Percentiles rank a stretch among this genome's conserved stretches.
Conservation (phyloP, 2,329 filamentous ascomycete species). For the Hirsutella rhossiliensis region DNA sequence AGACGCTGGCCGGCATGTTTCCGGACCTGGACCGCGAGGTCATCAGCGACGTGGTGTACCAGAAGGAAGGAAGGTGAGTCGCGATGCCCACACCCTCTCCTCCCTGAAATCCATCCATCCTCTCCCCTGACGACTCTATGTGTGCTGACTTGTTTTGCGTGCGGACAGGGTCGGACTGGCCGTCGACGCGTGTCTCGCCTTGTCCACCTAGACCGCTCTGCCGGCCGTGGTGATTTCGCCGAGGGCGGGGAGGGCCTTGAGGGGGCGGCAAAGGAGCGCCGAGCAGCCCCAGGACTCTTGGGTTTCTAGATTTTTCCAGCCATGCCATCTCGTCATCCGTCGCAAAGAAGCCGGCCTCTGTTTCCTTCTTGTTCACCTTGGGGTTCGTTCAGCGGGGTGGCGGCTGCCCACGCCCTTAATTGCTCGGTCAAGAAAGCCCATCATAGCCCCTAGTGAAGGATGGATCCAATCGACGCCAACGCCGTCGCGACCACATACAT, state of each 20-base stretch:
- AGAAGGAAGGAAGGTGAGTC: constrained; percentile 84
- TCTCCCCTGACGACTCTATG: not conserved
- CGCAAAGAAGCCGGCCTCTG: no score
- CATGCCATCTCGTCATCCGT: no score
- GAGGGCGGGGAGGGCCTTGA: not conserved
- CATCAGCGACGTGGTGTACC: constrained; percentile 90
- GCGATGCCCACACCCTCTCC: not conserved
- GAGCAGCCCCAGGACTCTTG: no score
- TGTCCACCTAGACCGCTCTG: constrained; percentile 31
- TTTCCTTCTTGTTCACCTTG: no score
- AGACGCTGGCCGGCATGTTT: constrained; percentile 93
- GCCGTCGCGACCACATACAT: no score
- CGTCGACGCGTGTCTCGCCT: constrained; percentile 74
- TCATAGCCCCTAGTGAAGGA: no score
- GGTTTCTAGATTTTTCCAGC: no score
- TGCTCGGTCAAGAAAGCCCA: no score
- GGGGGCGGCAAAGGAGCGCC: not conserved
- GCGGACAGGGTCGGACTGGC: constrained; percentile 59
- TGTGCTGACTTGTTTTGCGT: not conserved
- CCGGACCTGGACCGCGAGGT: constrained; percentile 87
- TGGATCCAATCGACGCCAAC: no score
- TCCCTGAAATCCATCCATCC: not conserved
- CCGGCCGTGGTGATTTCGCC: no score
- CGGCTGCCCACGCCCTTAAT: no score
- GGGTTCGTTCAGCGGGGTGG: no score